Conservation (phyloP, 1,284 basidiomycete genomes). For the Trichosporon inkin region DNA sequence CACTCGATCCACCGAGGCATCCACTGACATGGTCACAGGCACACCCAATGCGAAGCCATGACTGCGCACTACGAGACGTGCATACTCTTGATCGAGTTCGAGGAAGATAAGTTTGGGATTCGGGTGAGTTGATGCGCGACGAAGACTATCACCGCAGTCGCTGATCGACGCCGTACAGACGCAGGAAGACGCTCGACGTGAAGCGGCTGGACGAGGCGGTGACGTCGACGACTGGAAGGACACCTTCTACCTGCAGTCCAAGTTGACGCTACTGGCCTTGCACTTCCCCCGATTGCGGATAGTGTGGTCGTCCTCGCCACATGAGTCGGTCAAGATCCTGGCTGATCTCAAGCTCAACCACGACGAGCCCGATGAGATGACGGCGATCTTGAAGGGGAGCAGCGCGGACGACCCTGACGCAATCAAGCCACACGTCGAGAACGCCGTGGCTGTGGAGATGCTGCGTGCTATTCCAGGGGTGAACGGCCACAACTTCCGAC, state of each 20-base stretch:
- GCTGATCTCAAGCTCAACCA: conserved; percentile 82
- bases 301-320: conserved; percentile 95
- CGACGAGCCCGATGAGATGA: conserved; percentile 72
- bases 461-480: conserved; percentile 59
- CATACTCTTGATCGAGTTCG: conserved; percentile 94
- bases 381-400: conserved; percentile 72
- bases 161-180: conserved; percentile 53
- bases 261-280: conserved; percentile 82
- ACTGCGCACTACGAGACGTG: conserved; percentile 92
- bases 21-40: conserved; percentile 55
- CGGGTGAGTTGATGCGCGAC: conserved; percentile 56
- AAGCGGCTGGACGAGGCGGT: conserved; percentile 60
- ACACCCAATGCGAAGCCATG: conserved; percentile 97
- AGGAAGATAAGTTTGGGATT: conserved; percentile 92
- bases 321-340: conserved; percentile 87
- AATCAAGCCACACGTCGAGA: conserved; percentile 35
- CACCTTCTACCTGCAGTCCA: conserved; percentile 67
- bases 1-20: neutral
- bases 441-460: conserved; percentile 49
- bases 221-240: conserved; percentile 38
- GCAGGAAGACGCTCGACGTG: conserved; percentile 48
- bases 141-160: conserved; percentile 3
- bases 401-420: conserved; percentile 24
- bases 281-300: conserved; percentile 87
- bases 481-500: conserved; percentile 75